Base-by-base conservation (phyloP, 2,329 filamentous ascomycete genomes). In the Apiospora aurea region DNA sequence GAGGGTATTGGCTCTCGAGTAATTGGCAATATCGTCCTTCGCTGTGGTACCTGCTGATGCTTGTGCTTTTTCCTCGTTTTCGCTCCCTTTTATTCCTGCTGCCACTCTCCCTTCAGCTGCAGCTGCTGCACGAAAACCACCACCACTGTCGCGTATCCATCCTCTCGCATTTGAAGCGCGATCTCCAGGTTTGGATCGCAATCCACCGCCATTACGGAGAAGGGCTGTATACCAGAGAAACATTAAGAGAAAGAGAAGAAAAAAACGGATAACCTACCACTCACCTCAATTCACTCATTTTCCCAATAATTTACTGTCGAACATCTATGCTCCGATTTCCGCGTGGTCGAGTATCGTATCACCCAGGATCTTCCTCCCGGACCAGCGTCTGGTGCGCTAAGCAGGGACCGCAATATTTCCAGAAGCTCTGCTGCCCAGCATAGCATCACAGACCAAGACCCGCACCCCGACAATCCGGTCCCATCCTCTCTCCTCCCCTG, bases 401-500 rank as follows among this genome's bases (percentile, higher is more conserved):
- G 75, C 79, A 76, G 77, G 76, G 78, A 75, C 75, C 74, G 75
- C 77, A 71, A 78, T 77, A 80, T 78, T 80, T 80, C 79, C 76
- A 80, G 78, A 80, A 80, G 77, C 77, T 79, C 76, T 76, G 71
- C 57, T 47, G 69, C 72, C 77, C 75, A 76, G 75, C 77, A 74
- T 76, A 76, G 75, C 77, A 74, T 76, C 76, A 75, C 74, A 70
- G 75, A 75, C 78, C 77, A 76, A 75, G 78, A 80, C 79, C 79
- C 79, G 77, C 79, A 76, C 77, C 74, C 78, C 77, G 76, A 77
- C 76, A 75, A 77, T 78, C 76, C 77, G 78, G 79, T 78, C 77
- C 78, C 75, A 76, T 78, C 74, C 72, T 72, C 77, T 77, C 79
- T 77, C 74, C 72, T 72, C 77, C 77, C 79, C 78, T 78, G 77